Evolutionary conservation across 2,329 filamentous ascomycete genomes (phyloP).

Genomic region (Zasmidium angulare): DNA sequence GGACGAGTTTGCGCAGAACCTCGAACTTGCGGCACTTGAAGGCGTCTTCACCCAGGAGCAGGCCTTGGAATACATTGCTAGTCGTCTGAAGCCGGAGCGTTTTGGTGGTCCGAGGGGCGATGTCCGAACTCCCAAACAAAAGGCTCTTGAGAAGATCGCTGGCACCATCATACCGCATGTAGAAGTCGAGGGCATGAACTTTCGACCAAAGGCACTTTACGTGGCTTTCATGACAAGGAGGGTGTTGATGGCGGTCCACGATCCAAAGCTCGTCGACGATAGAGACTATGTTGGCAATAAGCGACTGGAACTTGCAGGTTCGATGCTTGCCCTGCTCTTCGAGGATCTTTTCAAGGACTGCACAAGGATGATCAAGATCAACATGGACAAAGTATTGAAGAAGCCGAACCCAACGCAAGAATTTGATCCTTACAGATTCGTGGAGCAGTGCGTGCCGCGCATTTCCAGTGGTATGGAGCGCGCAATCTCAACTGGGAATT

Average conservation of each 20-base stretch:
- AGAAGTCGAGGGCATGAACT: constrained; percentile 85
- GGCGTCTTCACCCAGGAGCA: constrained; percentile 92
- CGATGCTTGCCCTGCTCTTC: constrained; percentile 88
- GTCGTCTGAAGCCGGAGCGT: constrained; percentile 82
- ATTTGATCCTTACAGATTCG: constrained; percentile 82
- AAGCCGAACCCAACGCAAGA: constrained; percentile 87
- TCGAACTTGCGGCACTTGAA: constrained; percentile 83
- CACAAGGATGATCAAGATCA: constrained; percentile 82
- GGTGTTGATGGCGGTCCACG: constrained; percentile 89
- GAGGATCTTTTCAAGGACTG: constrained; percentile 98
- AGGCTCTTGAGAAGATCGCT: constrained; percentile 87
- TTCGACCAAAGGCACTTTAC: constrained; percentile 95
- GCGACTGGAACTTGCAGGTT: constrained; percentile 87
- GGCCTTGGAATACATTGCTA: constrained; percentile 87
- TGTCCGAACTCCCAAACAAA: constrained; percentile 79
- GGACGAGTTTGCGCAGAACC: constrained; percentile 92
- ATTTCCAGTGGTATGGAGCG: constrained; percentile 94
- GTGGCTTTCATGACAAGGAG: constrained; percentile 96
- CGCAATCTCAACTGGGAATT: constrained; percentile 95
- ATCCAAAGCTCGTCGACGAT: constrained; percentile 88
- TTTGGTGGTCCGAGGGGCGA: constrained; percentile 47
- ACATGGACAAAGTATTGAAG: constrained; percentile 92
- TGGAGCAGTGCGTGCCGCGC: constrained; percentile 78
- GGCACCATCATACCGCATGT: constrained; percentile 95
- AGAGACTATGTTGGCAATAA: constrained; percentile 98